phyloP scores from a whole-genome alignment of 495 filamentous ascomycete genomes.

The Mytilinidion resinicola region DNA sequence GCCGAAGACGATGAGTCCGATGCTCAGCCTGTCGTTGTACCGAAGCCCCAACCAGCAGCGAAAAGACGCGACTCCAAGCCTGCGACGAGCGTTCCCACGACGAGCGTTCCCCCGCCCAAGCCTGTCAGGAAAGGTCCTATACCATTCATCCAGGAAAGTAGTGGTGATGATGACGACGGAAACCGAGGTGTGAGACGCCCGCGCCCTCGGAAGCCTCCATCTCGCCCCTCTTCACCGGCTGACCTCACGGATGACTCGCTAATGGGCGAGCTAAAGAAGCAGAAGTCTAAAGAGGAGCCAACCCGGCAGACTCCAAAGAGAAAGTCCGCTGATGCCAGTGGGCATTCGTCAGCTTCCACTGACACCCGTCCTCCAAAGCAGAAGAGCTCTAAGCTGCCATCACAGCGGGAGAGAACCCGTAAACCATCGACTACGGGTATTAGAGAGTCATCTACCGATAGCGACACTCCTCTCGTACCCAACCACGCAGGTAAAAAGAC shows the following conservation, averaged over 20 bases:
- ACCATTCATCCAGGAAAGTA: background rate
- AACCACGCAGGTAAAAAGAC: too few species aligned
- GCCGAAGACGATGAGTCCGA: background rate
- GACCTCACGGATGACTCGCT: conserved; percentile 3
- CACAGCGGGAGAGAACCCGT: too few species aligned
- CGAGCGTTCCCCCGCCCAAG: background rate
- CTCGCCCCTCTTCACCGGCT: background rate
- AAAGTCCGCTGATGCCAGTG: background rate
- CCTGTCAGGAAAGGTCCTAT: background rate
- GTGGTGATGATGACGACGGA: conserved; percentile 1
- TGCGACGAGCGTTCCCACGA: too few species aligned
- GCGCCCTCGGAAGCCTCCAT: too few species aligned
- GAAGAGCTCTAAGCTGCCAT: too few species aligned
- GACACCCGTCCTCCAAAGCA: too few species aligned
- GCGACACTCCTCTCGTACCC: too few species aligned
- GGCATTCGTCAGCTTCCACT: background rate
- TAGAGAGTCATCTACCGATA: too few species aligned
- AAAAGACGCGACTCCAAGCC: too few species aligned
- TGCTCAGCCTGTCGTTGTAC: background rate
- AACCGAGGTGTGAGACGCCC: background rate
- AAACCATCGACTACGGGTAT: too few species aligned
- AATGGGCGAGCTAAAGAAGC: conserved; percentile 2
- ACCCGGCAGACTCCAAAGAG: background rate
- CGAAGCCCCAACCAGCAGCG: too few species aligned
- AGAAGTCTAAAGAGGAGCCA: background rate